These are phyloP conservation scores for Geranium incanum DNA, from an alignment of 441 rosid genomes.

Conservation along the genomic window DNA sequence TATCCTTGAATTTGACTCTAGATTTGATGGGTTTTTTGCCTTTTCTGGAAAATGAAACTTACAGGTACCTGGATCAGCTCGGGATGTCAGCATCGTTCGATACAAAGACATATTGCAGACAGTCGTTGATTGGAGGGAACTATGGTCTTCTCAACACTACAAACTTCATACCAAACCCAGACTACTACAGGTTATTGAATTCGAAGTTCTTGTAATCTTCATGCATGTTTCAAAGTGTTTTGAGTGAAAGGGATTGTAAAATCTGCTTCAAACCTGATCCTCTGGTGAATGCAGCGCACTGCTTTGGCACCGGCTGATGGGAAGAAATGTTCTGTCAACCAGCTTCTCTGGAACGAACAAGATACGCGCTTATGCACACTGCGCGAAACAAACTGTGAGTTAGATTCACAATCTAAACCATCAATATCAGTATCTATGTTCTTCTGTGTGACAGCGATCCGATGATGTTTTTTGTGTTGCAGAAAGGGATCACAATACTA, in stretches of 20 bases:
- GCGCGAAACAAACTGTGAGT: slow-evolving; percentile 70
- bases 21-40: not conserved
- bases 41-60: not conserved
- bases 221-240: not conserved
- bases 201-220: not conserved
- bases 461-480: slow-evolving; percentile 26
- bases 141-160: slow-evolving; percentile 76
- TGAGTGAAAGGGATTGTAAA: too few relatives aligned
- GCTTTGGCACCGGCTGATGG: slow-evolving; percentile 80
- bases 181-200: slow-evolving; percentile 68
- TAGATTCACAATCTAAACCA: not conserved
- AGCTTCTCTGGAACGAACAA: slow-evolving; percentile 58
- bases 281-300: slow-evolving; percentile 53
- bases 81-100: slow-evolving; percentile 66
- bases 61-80: slow-evolving; percentile 93
- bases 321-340: slow-evolving; percentile 55
- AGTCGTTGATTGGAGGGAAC: slow-evolving; percentile 81
- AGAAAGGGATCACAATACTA: slow-evolving; percentile 65
- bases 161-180: slow-evolving; percentile 79
- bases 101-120: slow-evolving; percentile 87
- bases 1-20: not conserved
- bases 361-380: slow-evolving; percentile 66
- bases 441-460: slow-evolving; percentile 10
- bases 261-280: not conserved
- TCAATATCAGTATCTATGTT: not conserved